Conservation (phyloP, 768 basidiomycete genomes). For the Lactifluus piperatus region DNA sequence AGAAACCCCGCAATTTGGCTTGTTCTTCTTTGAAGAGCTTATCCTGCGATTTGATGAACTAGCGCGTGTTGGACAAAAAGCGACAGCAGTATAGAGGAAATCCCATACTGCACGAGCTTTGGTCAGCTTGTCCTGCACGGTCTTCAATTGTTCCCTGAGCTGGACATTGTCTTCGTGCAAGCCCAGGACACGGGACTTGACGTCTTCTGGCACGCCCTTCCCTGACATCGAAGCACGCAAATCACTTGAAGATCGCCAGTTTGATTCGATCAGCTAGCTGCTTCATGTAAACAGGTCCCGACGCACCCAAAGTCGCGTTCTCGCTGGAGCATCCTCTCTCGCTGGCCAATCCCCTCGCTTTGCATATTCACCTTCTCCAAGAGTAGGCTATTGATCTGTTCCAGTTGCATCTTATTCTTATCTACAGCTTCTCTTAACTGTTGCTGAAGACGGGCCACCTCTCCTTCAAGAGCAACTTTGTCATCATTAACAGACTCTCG, state of each 20-base stretch:
- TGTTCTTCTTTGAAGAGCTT: slow-evolving; percentile 80
- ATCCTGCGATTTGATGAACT: slow-evolving; percentile 94
- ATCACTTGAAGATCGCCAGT: slow-evolving; percentile 40
- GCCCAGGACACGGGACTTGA: slow-evolving; percentile 62
- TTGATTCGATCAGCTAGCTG: background rate
- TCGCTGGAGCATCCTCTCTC: slow-evolving; percentile 79
- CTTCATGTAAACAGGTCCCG: slow-evolving; percentile 6
- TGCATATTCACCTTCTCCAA: slow-evolving; percentile 89
- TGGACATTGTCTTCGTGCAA: slow-evolving; percentile 72
- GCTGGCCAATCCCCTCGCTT: slow-evolving; percentile 80
- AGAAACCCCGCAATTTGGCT: slow-evolving; percentile 41
- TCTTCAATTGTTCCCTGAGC: slow-evolving; percentile 64
- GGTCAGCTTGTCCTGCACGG: slow-evolving; percentile 61
- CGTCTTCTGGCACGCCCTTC: slow-evolving; percentile 73
- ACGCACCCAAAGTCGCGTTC: slow-evolving; percentile 78
- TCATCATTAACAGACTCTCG: slow-evolving; percentile 88
- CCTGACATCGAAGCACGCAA: slow-evolving; percentile 69
- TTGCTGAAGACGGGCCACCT: slow-evolving; percentile 53
- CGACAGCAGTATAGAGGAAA: background rate
- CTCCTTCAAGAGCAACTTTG: slow-evolving; percentile 63
- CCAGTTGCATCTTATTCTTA: slow-evolving; percentile 85
- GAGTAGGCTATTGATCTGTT: slow-evolving; percentile 77
- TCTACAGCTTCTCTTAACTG: slow-evolving; percentile 66
- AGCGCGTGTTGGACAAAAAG: background rate
- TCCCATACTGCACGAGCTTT: slow-evolving; percentile 64